Base-by-base conservation (phyloP, 2,329 filamentous ascomycete genomes). In the Fusarium torreyae region DNA sequence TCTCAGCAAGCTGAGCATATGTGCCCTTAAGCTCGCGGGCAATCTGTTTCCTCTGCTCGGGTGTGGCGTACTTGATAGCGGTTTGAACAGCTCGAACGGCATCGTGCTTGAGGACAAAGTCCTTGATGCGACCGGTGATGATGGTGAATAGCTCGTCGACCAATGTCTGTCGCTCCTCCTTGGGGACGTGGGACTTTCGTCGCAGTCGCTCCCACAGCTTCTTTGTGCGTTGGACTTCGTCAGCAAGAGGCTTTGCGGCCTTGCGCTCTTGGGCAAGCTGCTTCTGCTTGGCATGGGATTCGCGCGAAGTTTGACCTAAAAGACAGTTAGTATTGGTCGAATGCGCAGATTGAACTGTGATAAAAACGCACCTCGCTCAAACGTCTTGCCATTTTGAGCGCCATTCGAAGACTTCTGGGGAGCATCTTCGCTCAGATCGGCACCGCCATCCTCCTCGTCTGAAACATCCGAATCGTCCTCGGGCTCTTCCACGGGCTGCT, bases 41-140 rank as follows among this genome's bases (percentile, higher is more conserved):
- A 75, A 99, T 98, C 82, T 91, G 89, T 80, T 91, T 93, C 76
- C 93, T 88, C 82, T 98, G 94, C 64, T 92, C 91, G 57, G 89
- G 85, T 45, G 91, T 97, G 48, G 94, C 92, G 81, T 99, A 99
- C 81, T 99, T 99, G 81, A 99, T 89, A 38, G 95, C 96, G 14
- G 94, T 98, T 83, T 99, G 96, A 26, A 99, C 92, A 42, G 97
- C 94, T 72, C 96, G 89, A n/a, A 97, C 95, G 36, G 94, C 93
- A 78, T 99, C 96, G 80, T 99, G 96, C 87, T 99, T 99, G 83
- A 99, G 92, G 20, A 98, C 95, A 72, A 98, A 97, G 67, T 98
- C 96, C 81, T 93, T 94, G 75, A 98, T 92, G 60, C 92, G 89
- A 54, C 94, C 95, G 24, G 93, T 96, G 75, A 98, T 92, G 76